Evolutionary conservation across 139 green algal species (phyloP), one percentile per base, ranked within the genome.

Genomic region (Micractinium conductrix): DNA sequence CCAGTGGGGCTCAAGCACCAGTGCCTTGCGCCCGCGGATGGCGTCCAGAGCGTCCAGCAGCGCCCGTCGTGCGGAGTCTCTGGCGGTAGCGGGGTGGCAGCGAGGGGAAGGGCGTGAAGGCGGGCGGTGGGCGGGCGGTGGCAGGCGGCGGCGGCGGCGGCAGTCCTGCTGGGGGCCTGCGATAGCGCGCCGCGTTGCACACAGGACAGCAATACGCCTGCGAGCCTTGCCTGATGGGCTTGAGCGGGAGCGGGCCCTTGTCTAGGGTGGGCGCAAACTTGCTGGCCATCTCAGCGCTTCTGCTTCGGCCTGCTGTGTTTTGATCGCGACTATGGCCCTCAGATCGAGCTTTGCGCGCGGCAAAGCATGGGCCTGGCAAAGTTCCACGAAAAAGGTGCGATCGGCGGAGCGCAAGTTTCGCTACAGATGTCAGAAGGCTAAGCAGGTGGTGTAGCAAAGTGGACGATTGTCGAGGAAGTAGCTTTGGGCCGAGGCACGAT

Each of bases 1-100:
- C 45, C 98, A 82, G 2, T 83, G 85, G 0, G 91, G 88, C 83
- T 98, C 96, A 38, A 98, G 89, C 26, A 98, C 87, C 53, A 98
- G 87, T 6, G 91, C 91, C 88, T 98, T 98, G 83, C 91, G 93
- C n/a, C 95, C 95, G 10, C 91, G 91, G 12, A 90, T 93, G 65
- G 88, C 90, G 85, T 97, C 94, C 0, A 97, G 70, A 3, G 90
- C 67, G 40, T 95, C 94, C 1, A 97, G 68, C 24, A 97, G 85
- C 22, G 89, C 72, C n/a, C 85, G 89, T 8, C 92, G 79, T 1
- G 91, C 93, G 4, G 91, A 38, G 19, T 91, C 86, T 68, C 93
- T 96, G 89, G 62, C 10, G 24, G 37, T 4, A 14, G 38, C 10
- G 40, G 17, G 14, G 1, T 35, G 17, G 74, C 2, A 62, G 21